Base-by-base conservation (phyloP, 2,329 filamentous ascomycete genomes). In the Chalara sp. region DNA sequence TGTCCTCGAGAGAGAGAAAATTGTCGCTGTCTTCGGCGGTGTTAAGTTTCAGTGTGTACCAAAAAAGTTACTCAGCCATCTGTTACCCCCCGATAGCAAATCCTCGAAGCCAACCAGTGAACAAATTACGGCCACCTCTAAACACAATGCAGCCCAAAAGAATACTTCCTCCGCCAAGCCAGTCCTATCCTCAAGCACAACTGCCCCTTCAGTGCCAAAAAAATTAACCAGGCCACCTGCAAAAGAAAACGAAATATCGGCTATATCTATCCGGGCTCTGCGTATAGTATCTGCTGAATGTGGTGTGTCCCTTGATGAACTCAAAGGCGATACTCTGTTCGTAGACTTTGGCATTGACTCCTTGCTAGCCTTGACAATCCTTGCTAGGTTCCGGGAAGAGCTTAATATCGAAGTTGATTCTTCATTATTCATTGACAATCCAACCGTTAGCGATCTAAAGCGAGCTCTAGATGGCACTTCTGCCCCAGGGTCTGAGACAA, bases 261-360 rank as follows among this genome's bases (percentile, higher is more conserved):
- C n/a, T n/a, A n/a, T n/a, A n/a, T n/a, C n/a, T n/a, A n/a, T n/a
- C n/a, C n/a, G n/a, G n/a, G n/a, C n/a, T n/a, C n/a, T n/a, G n/a
- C n/a, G n/a, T n/a, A n/a, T n/a, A n/a, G n/a, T n/a, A n/a, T n/a
- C n/a, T n/a, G n/a, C n/a, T n/a, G n/a, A n/a, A n/a, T n/a, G n/a
- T n/a, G 35, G 35, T 8, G 35, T 39, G 8, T 8, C 8, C 35
- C n/a, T 39, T 8, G 35, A 8, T 39, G 35, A 39, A n/a, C 35
- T 39, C n/a, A 8, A n/a, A n/a, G 35, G n/a, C n/a, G 73, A 75
- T 53, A 75, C 76, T 6, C 70, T 69, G 44, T 80, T 82, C 59
- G 66, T 70, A 4, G 78, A 81, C 53, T 67, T 80, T 2, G 79
- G 79, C 29, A 73, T 81, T 11, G 79, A 82, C 60, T 81, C 78